Base-by-base conservation (phyloP, 139 green algal genomes). In the Chlamydomonas incerta region DNA sequence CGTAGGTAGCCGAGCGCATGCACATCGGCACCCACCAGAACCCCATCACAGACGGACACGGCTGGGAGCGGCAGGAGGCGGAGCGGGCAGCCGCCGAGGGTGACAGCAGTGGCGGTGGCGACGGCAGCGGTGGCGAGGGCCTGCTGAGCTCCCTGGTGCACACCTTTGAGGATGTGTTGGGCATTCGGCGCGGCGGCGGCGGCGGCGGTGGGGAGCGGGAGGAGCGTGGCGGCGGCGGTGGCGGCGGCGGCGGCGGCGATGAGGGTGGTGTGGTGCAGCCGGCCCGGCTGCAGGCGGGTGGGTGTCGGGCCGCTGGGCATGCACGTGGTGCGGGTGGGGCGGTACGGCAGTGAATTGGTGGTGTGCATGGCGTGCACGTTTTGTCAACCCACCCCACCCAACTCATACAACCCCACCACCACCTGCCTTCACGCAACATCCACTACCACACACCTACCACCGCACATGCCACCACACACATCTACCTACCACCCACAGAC, bases 121-220 rank as follows among this genome's bases (percentile, higher is more conserved):
- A 37, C 8, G 77, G 77, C 29, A 46, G 46, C 31, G 60, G 60
- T 17, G 77, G 77, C 46, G 46, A 65, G 0, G 77, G 77, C 10
- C 31, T 84, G 77, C 65, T 84, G 77, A 29, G 26, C n/a, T 33
- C 46, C 8, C 47, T 84, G 62, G 77, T 46, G 18, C 24, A 66
- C n/a, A 74, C 65, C 1, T 50, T 84, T 0, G 47, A 47, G 65
- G 41, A 57, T 24, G 77, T 50, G n/a, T 65, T 74, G 46, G 77
- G 77, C 10, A 13, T 84, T 10, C 26, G 35, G 2, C 35, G 57
- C n/a, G 62, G 62, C 23, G 62, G 63, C 3, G 62, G 62, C 2
- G 33, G 62, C 62, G 76, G 65, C 46, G 24, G 24, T 9, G 28
- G 24, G 57, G 74, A 58, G 34, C 17, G 33, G 74, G 57, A 31